Percentiles rank a stretch among this genome's conserved stretches.
phyloP scores from a whole-genome alignment of 371 early-diverging fungal species.

The Funneliformis caledonium region DNA sequence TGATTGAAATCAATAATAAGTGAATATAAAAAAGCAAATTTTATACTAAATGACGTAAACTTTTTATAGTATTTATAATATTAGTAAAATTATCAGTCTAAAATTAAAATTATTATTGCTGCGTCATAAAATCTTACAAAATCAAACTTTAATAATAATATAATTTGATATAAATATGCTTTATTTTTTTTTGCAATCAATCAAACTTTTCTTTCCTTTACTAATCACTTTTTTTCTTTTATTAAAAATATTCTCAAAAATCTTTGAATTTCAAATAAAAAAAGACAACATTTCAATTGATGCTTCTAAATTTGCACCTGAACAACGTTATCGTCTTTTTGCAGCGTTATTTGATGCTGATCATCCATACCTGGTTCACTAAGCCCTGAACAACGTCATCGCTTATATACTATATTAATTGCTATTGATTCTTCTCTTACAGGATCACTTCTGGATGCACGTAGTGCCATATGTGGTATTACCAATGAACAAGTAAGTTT shows the following conservation, averaged over 20 bases:
- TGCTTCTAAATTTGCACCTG: not conserved
- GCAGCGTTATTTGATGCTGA: not conserved
- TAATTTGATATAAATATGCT: not conserved
- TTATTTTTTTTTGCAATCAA: not conserved
- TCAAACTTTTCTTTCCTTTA: not conserved
- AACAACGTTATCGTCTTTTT: not conserved
- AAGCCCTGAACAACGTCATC: not conserved
- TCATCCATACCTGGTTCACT: not conserved
- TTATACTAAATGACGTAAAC: too few relatives aligned
- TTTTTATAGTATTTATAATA: too few relatives aligned
- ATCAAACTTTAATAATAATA: not conserved
- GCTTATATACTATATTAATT: conserved; percentile 11
- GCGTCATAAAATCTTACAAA: too few relatives aligned
- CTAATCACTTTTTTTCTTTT: not conserved
- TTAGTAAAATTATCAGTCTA: too few relatives aligned
- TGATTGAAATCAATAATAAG: too few relatives aligned
- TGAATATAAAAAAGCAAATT: too few relatives aligned
- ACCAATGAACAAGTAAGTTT: not conserved
- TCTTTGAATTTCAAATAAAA: not conserved
- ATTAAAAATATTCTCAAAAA: not conserved
- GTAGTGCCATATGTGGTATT: not conserved
- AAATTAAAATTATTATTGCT: too few relatives aligned
- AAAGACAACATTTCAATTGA: not conserved
- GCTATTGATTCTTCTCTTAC: not conserved
- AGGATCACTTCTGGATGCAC: not conserved